These are phyloP conservation scores for Aspergillus oerlinghausenensis DNA, from an alignment of 2,329 filamentous ascomycete species.

Conservation along the genomic window DNA sequence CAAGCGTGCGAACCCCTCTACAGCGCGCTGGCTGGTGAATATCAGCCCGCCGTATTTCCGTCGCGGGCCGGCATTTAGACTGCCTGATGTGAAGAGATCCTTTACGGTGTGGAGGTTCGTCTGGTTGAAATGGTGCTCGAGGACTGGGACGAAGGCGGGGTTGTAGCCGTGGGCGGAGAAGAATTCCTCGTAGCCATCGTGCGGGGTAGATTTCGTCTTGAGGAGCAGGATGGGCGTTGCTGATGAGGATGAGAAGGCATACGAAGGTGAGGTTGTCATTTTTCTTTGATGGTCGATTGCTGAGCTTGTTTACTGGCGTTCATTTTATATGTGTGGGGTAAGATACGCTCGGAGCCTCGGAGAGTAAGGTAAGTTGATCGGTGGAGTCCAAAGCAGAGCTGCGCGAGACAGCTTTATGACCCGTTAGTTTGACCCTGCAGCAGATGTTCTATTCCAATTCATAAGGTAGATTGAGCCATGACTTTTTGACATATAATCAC, in stretches of 20 bases:
- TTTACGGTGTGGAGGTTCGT: conserved; percentile 33
- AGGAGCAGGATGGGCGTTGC: conserved; percentile 41
- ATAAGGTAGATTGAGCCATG: background rate
- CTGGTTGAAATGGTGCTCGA: conserved; percentile 40
- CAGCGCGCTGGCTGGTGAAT: conserved; percentile 47
- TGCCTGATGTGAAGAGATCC: conserved; percentile 32
- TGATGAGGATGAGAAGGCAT: conserved; percentile 1
- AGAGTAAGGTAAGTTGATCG: background rate
- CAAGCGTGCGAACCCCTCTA: conserved; percentile 41
- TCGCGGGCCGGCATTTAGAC: conserved; percentile 15
- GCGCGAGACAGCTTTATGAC: background rate
- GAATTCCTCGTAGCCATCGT: conserved; percentile 44
- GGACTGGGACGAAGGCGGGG: conserved; percentile 43
- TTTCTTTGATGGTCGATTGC: background rate
- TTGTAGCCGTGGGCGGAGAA: conserved; percentile 33
- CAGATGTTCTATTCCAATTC: background rate
- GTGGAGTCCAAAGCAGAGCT: background rate
- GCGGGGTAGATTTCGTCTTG: conserved; percentile 44
- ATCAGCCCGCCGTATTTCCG: conserved; percentile 44
- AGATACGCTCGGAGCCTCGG: conserved; percentile 1
- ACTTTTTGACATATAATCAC: background rate
- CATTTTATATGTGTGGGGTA: background rate
- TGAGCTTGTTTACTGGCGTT: background rate
- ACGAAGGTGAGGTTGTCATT: conserved; percentile 1
- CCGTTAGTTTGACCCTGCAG: background rate